phyloP scores from a whole-genome alignment of 352 stramenopile genomes.

The Phytophthora lateralis region DNA sequence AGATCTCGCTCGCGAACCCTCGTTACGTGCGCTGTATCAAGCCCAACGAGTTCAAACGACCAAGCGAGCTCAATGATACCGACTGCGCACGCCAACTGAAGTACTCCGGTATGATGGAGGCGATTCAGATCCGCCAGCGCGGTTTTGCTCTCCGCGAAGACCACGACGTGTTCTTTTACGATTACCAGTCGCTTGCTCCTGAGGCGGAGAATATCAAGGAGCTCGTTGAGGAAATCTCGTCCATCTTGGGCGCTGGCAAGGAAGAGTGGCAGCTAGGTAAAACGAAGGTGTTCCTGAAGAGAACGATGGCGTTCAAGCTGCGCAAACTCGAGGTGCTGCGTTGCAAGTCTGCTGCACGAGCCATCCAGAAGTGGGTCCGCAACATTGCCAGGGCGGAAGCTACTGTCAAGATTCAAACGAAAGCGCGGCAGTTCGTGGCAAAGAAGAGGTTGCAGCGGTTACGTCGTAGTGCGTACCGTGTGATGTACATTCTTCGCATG shows the following conservation, averaged over 20 bases:
- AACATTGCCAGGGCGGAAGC: constrained; percentile 67
- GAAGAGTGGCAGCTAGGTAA: constrained; percentile 90
- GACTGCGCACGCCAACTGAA: constrained; percentile 90
- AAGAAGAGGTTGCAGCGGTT: constrained; percentile 56
- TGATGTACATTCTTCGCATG: constrained; percentile 65
- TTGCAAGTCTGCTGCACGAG: constrained; percentile 80
- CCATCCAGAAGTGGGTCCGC: constrained; percentile 84
- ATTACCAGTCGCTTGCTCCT: constrained; percentile 87
- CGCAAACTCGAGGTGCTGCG: constrained; percentile 82
- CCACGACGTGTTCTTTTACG: constrained; percentile 92
- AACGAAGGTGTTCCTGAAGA: constrained; percentile 89
- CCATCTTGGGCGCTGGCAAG: constrained; percentile 85
- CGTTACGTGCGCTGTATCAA: constrained; percentile 91
- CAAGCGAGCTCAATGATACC: constrained; percentile 76
- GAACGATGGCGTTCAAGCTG: constrained; percentile 79
- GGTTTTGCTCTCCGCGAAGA: constrained; percentile 89
- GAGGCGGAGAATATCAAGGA: constrained; percentile 85
- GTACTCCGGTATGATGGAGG: constrained; percentile 93
- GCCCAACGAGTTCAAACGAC: constrained; percentile 86
- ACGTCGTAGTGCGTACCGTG: constrained; percentile 60
- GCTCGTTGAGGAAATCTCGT: constrained; percentile 84
- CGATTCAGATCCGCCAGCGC: constrained; percentile 89
- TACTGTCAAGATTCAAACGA: constrained; percentile 75
- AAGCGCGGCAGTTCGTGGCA: constrained; percentile 70
- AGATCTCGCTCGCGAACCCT: constrained; percentile 88